Evolutionary conservation across 768 basidiomycete genomes (phyloP), one percentile per base, ranked within the genome.

Genomic region (Hypholoma fasciculare): DNA sequence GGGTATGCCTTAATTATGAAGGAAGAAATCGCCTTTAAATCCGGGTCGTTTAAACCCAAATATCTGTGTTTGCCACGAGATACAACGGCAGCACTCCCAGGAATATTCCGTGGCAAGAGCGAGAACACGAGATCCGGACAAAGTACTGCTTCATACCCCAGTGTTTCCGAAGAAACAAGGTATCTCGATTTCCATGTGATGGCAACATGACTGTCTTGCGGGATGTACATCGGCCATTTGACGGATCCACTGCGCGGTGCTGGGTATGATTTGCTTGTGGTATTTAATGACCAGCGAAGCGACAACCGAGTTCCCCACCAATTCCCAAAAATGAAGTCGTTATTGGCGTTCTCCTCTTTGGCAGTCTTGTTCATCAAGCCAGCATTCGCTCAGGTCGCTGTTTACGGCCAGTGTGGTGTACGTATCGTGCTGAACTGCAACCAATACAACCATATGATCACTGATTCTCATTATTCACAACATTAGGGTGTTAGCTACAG

Each of bases 361-460:
- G 71, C 75, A 17, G 54, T 74, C 42, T 57, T 76, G 30, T 67
- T 72, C 30, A 65, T 65, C 51, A 63, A 64, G 17, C 67, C 69
- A 7, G 74, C 65, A 52, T 57, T 66, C 8, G 68, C 72, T 7
- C 48, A 49, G 27, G 76, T 79, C 40, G 62, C 78, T 30, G 75
- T 79, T 56, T 84, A 72, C 67, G 81, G 81, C 5, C 82, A 84
- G 67, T 84, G 82, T 67, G 82, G 81, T 37, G 78, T 78, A 65
- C n/a, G 72, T 63, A 39, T 37, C 20, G 64, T 34, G 44, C 67
- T 60, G 30, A 13, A 13, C 56, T 23, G 19, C 16, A 17, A 47
- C 27, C 17, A 23, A 23, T 23, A 23, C 4, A 39, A 50, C 20
- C 11, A 26, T 58, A 4, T 39, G 40, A 30, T 37, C 2, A 43